These are phyloP conservation scores for Kwoniella bestiolae DNA, from an alignment of 768 basidiomycete species.

Conservation along the genomic window DNA sequence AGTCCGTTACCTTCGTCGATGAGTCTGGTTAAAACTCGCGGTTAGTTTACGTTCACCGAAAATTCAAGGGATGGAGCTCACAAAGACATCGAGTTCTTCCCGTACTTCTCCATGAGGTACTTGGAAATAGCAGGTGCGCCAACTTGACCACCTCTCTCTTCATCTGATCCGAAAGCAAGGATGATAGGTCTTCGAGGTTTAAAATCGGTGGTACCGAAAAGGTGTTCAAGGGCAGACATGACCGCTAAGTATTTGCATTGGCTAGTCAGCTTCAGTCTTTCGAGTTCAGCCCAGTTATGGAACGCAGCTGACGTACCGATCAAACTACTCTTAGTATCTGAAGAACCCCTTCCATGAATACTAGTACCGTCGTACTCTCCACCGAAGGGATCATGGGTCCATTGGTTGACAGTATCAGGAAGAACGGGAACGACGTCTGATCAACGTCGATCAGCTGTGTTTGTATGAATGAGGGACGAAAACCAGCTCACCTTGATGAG, in stretches of 20 bases:
- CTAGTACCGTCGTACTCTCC: slow-evolving; percentile 61
- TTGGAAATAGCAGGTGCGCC: slow-evolving; percentile 59
- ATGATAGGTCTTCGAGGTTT: slow-evolving; percentile 61
- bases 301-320: slow-evolving; percentile 57
- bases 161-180: slow-evolving; percentile 67
- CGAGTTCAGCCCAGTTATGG: slow-evolving; percentile 44
- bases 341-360: slow-evolving; percentile 76
- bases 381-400: slow-evolving; percentile 69
- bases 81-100: slow-evolving; percentile 72
- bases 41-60: no score
- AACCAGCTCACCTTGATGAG: slow-evolving; percentile 39
- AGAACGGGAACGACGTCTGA: slow-evolving; percentile 73
- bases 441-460: no score
- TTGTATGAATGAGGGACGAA: neutral
- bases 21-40: slow-evolving; percentile 59
- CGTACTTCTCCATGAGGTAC: slow-evolving; percentile 67
- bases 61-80: slow-evolving; percentile 6
- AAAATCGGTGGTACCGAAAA: slow-evolving; percentile 66
- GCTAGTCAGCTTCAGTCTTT: neutral
- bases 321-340: slow-evolving; percentile 71
- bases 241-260: slow-evolving; percentile 20
- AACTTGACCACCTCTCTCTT: slow-evolving; percentile 63
- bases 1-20: slow-evolving; percentile 81
- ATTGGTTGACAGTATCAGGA: slow-evolving; percentile 63
- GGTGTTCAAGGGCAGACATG: slow-evolving; percentile 67